A percentile compares a stretch with the other conserved stretches of the same genome.
phyloP scores from a whole-genome alignment of 2,329 filamentous ascomycete genomes.

The Fusarium piperis region DNA sequence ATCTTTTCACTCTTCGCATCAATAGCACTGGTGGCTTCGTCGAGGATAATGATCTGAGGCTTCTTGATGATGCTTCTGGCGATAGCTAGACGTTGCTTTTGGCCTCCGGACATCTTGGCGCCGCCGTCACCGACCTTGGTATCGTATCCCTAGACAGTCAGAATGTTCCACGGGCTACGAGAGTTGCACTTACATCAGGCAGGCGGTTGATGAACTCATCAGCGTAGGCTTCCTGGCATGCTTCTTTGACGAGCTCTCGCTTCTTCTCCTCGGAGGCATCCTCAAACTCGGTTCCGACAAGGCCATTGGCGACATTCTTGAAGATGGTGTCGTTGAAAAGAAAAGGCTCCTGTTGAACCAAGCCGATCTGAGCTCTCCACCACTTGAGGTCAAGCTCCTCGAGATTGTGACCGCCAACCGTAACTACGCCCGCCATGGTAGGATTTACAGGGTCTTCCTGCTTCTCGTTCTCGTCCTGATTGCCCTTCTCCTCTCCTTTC shows the following conservation, averaged over 20 bases:
- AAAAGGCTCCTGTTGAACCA: slow-evolving; percentile 66
- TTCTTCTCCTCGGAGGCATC: slow-evolving; percentile 51
- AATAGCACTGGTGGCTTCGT: slow-evolving; percentile 71
- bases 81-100: slow-evolving; percentile 65
- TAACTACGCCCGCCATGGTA: slow-evolving; percentile 4
- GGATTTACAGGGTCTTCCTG: neutral
- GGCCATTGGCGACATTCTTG: slow-evolving; percentile 59
- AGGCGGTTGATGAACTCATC: slow-evolving; percentile 63
- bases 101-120: slow-evolving; percentile 64
- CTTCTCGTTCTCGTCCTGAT: neutral
- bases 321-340: slow-evolving; percentile 61
- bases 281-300: slow-evolving; percentile 51
- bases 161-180: slow-evolving; percentile 14
- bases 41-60: slow-evolving; percentile 70
- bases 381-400: slow-evolving; percentile 33
- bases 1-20: slow-evolving; percentile 51
- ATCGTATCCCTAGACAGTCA: slow-evolving; percentile 52
- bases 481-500: neutral
- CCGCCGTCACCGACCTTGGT: slow-evolving; percentile 64
- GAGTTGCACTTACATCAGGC: slow-evolving; percentile 47
- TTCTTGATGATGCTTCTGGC: slow-evolving; percentile 63
- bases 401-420: neutral
- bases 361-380: slow-evolving; percentile 36
- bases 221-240: slow-evolving; percentile 62
- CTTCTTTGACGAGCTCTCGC: slow-evolving; percentile 54